Conservation (phyloP, 108 stramenopile species). For the Licmophora abbreviata region DNA sequence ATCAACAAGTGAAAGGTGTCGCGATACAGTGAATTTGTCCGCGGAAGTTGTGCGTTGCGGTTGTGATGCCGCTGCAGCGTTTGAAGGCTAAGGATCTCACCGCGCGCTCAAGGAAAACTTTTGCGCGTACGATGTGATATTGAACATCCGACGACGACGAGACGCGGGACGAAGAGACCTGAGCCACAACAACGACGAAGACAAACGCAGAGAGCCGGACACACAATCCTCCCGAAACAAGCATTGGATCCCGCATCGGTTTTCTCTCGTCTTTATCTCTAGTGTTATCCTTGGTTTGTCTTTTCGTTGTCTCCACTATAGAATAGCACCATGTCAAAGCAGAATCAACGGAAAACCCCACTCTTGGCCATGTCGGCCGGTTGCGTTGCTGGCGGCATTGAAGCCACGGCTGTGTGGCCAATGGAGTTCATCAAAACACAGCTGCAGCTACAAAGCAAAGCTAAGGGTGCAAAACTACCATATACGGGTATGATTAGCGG, state of each 20-base stretch:
- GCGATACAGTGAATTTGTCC: neutral
- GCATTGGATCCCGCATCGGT: no score
- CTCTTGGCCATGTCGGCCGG: slow-evolving; percentile 75
- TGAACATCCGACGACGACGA: neutral
- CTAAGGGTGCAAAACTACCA: slow-evolving; percentile 52
- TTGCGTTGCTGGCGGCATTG: slow-evolving; percentile 69
- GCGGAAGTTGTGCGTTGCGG: no score
- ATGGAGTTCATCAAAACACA: slow-evolving; percentile 95
- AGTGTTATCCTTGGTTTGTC: no score
- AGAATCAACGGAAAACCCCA: slow-evolving; percentile 56
- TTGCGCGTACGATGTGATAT: no score
- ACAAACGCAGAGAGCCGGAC: neutral
- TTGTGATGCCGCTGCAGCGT: no score
- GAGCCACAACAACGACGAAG: neutral
- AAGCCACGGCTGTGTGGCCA: slow-evolving; percentile 89
- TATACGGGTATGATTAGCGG: slow-evolving; percentile 84
- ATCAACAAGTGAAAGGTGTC: no score
- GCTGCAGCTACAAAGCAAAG: slow-evolving; percentile 65
- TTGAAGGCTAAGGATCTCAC: no score
- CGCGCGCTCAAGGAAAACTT: no score
- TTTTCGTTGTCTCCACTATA: neutral
- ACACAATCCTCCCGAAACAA: no score
- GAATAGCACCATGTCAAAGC: slow-evolving; percentile 4
- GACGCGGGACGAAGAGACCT: neutral
- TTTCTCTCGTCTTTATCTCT: no score